Percentiles rank a stretch among this genome's conserved stretches.
Evolutionary conservation across 2,329 filamentous ascomycete genomes (phyloP).

Genomic region (Aspergillus piperis): DNA sequence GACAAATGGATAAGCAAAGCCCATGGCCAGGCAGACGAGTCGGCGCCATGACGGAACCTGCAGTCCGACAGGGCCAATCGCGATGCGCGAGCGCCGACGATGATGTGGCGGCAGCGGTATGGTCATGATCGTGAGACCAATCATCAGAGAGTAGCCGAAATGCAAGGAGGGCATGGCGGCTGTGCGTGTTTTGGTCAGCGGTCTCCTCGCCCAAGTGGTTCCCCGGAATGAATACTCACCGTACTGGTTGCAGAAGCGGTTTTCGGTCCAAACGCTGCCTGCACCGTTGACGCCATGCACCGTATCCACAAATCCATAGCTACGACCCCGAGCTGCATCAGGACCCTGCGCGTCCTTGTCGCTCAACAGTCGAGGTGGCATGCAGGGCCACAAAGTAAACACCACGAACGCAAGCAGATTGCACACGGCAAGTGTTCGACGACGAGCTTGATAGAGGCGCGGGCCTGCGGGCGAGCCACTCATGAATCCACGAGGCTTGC

Average conservation of each 20-base stretch:
- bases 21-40: conserved; percentile 51
- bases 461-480: conserved; percentile 51
- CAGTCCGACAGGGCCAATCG: conserved; percentile 37
- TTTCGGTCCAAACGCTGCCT: conserved; percentile 71
- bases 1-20: conserved; percentile 63
- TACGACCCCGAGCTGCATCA: conserved; percentile 60
- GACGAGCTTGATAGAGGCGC: conserved; percentile 56
- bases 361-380: conserved; percentile 60
- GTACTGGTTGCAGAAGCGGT: conserved; percentile 75
- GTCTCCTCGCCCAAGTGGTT: neutral
- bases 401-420: conserved; percentile 62
- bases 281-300: conserved; percentile 60
- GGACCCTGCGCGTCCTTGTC: conserved; percentile 56
- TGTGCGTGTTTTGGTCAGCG: conserved; percentile 27
- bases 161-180: conserved; percentile 75
- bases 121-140: conserved; percentile 68
- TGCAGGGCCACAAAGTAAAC: conserved; percentile 62
- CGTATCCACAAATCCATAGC: conserved; percentile 61
- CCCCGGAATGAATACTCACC: conserved; percentile 47
- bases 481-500: conserved; percentile 37
- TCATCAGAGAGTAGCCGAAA: conserved; percentile 73
- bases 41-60: conserved; percentile 55
- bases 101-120: conserved; percentile 63
- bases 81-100: conserved; percentile 40
- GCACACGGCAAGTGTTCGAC: conserved; percentile 60